phyloP scores from a whole-genome alignment of 2,329 filamentous ascomycete genomes.

The Fusarium sp. region DNA sequence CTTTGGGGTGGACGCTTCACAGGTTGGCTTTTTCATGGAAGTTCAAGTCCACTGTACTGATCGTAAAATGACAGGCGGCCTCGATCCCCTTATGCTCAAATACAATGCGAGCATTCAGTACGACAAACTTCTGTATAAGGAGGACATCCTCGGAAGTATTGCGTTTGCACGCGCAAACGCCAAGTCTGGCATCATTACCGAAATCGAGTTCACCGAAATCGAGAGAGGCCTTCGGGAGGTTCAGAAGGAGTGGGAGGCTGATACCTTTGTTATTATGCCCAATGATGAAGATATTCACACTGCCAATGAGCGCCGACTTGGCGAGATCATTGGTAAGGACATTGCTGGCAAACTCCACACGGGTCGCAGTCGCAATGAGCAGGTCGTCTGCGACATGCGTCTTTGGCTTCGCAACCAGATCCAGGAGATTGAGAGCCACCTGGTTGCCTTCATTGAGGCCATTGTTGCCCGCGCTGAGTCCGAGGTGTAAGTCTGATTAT shows the following conservation, averaged over 20 bases:
- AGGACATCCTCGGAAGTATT: slow-evolving; percentile 84
- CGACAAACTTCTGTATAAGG: slow-evolving; percentile 80
- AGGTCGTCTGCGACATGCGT: slow-evolving; percentile 90
- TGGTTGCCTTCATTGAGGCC: slow-evolving; percentile 76
- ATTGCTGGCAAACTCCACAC: slow-evolving; percentile 91
- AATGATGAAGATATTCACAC: slow-evolving; percentile 62
- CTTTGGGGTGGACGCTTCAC: slow-evolving; percentile 64
- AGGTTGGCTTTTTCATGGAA: slow-evolving; percentile 51
- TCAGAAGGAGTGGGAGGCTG: slow-evolving; percentile 64
- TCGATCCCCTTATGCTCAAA: slow-evolving; percentile 86
- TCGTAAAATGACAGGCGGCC: slow-evolving; percentile 56
- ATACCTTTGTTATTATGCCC: slow-evolving; percentile 61
- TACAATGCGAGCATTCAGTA: slow-evolving; percentile 85
- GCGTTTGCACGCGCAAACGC: slow-evolving; percentile 85
- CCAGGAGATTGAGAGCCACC: slow-evolving; percentile 72
- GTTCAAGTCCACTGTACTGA: slow-evolving; percentile 46
- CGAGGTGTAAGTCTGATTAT: slow-evolving; percentile 43
- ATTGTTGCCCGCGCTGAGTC: slow-evolving; percentile 69
- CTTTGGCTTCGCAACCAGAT: slow-evolving; percentile 86
- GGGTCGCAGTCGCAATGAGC: slow-evolving; percentile 87
- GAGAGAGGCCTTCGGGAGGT: slow-evolving; percentile 74
- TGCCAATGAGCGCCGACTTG: slow-evolving; percentile 76
- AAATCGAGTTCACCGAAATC: slow-evolving; percentile 78
- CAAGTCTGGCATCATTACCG: slow-evolving; percentile 74
- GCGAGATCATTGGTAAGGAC: slow-evolving; percentile 87